Evolutionary conservation across 2,329 filamentous ascomycete species (phyloP).

Genomic region (Claviceps arundinis): DNA sequence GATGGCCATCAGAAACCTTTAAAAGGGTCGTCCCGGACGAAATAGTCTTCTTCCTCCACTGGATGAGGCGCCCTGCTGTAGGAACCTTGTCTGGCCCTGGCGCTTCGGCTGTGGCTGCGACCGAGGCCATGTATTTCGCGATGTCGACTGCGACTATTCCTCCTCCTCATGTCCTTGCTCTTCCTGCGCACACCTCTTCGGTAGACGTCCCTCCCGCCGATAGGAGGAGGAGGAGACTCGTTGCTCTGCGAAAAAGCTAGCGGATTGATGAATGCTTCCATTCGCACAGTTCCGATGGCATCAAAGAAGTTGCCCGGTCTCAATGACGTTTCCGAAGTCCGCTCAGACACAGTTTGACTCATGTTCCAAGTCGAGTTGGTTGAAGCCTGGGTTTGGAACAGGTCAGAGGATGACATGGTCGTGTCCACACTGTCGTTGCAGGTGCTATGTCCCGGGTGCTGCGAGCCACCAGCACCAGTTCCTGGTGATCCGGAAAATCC

Average conservation of each 20-base stretch:
- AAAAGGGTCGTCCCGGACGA: constrained; percentile 46
- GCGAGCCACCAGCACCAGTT: constrained; percentile 22
- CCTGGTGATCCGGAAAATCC: constrained; percentile 54
- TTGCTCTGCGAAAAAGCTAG: constrained; percentile 35
- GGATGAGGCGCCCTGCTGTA: constrained; percentile 30
- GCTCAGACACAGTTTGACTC: constrained; percentile 31
- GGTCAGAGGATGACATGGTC: constrained; percentile 46
- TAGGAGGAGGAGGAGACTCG: constrained; percentile 30
- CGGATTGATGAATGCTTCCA: constrained; percentile 88
- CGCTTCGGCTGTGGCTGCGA: constrained; percentile 11
- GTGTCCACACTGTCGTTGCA: constrained; percentile 44
- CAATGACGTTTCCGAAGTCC: constrained; percentile 44
- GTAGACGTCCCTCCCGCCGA: constrained; percentile 33
- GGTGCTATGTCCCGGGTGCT: constrained; percentile 42
- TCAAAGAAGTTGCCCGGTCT: constrained; percentile 60
- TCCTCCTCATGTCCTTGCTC: constrained; percentile 41
- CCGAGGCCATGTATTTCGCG: constrained; percentile 37
- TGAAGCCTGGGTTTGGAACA: constrained; percentile 42
- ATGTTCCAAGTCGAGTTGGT: constrained; percentile 30
- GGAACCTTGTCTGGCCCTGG: constrained; percentile 30
- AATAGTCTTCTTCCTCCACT: constrained; percentile 43
- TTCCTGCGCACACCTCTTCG: constrained; percentile 33
- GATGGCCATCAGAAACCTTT: constrained; percentile 36
- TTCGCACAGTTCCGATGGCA: constrained; percentile 78
- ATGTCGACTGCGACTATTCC: constrained; percentile 39